A percentile compares a stretch with the other conserved stretches of the same genome.
phyloP scores from a whole-genome alignment of 2,329 filamentous ascomycete species.

The Raffaelea albimanens region DNA sequence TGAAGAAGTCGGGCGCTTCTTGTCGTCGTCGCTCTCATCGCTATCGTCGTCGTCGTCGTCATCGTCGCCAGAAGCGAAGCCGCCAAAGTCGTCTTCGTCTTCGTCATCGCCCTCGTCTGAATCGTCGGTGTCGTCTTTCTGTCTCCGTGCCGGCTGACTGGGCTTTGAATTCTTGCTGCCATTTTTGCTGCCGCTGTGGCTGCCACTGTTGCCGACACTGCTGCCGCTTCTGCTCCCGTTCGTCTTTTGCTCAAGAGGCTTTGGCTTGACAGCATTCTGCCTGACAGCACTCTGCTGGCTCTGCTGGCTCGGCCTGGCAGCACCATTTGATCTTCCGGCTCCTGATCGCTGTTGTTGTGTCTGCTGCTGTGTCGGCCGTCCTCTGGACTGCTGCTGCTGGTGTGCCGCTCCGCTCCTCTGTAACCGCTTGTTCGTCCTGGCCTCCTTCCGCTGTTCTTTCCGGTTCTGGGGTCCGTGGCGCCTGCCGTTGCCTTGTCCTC shows the following conservation, averaged over 20 bases:
- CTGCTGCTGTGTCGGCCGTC: not conserved
- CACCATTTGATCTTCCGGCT: no score
- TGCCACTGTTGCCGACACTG: no score
- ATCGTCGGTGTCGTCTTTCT: conserved; percentile 16
- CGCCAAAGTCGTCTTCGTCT: conserved; percentile 12
- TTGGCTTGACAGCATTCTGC: no score
- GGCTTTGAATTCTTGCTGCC: no score
- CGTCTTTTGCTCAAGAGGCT: no score
- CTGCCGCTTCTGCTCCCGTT: no score
- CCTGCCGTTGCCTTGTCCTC: no score
- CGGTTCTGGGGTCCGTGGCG: conserved; percentile 21
- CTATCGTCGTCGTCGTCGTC: conserved; percentile 11
- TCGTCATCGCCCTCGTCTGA: conserved; percentile 15
- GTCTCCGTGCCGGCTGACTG: conserved; percentile 12
- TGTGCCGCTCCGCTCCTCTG: not conserved
- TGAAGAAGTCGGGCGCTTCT: conserved; percentile 4
- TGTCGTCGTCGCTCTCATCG: conserved; percentile 4
- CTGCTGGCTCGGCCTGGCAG: not conserved
- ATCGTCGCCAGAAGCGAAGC: conserved; percentile 14
- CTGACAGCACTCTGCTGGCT: not conserved
- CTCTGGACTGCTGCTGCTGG: not conserved
- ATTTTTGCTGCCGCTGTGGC: no score
- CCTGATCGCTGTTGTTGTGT: no score
- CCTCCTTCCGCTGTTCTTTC: conserved; percentile 59
- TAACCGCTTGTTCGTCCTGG: conserved; percentile 44